Conservation (phyloP, 495 filamentous ascomycete genomes). For the Oidiodendron maius region DNA sequence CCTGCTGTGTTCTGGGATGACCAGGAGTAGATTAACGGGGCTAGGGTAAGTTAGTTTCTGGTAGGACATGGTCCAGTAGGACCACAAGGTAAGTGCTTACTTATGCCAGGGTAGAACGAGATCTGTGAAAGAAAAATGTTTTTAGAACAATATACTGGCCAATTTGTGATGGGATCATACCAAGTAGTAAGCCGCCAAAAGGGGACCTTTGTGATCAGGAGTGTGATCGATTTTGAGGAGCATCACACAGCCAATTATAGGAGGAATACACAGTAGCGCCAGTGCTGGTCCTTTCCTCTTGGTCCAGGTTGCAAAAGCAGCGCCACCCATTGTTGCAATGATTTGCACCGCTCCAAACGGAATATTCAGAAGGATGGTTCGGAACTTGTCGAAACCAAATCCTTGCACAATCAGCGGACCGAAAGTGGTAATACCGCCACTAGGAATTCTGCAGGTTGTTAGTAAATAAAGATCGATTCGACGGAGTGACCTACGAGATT, state of each 20-base stretch:
- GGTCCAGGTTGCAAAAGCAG: conserved; percentile 44
- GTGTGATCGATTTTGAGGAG: conserved; percentile 44
- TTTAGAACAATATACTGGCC: not conserved
- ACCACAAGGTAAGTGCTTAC: conserved; percentile 18
- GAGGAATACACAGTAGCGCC: conserved; percentile 46
- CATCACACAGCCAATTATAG: conserved; percentile 52
- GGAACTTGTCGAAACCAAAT: conserved; percentile 53
- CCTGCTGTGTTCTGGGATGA: conserved; percentile 56
- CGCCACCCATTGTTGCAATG: conserved; percentile 51
- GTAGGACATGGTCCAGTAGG: not conserved
- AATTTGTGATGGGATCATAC: conserved; percentile 18
- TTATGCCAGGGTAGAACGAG: conserved; percentile 56
- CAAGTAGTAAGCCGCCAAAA: conserved; percentile 57
- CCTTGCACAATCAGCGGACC: conserved; percentile 54
- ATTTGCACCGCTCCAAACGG: conserved; percentile 58
- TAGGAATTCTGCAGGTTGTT: conserved; percentile 42
- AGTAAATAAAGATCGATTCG: not conserved
- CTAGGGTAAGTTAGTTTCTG: conserved; percentile 16
- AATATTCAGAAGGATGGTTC: conserved; percentile 57
- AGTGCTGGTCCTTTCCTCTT: conserved; percentile 52
- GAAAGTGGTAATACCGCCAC: conserved; percentile 57
- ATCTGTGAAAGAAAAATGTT: conserved; percentile 28
- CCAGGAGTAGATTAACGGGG: conserved; percentile 59
- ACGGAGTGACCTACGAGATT: conserved; percentile 36
- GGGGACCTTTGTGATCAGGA: conserved; percentile 35